These are phyloP conservation scores for Meripilus lineatus DNA, from an alignment of 1,284 basidiomycete genomes.

Conservation along the genomic window DNA sequence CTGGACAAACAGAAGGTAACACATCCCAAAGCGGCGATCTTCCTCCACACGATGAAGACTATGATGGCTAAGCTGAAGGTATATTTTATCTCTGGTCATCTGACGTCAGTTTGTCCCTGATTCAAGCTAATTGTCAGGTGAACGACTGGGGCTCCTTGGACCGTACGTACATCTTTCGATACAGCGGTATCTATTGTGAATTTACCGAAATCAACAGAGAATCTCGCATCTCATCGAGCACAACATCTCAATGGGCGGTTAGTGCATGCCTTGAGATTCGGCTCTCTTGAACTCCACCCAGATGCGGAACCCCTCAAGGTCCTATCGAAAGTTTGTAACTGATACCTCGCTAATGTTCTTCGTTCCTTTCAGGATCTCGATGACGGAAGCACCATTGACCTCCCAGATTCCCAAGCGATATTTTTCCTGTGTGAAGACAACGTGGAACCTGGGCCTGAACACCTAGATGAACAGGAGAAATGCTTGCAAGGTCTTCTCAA, in stretches of 20 bases:
- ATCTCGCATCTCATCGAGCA: conserved; percentile 49
- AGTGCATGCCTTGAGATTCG: conserved; percentile 40
- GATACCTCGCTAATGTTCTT: too few species aligned
- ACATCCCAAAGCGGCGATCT: conserved; percentile 46
- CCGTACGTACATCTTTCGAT: conserved; percentile 32
- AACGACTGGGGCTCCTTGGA: conserved; percentile 63
- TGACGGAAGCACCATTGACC: conserved; percentile 34
- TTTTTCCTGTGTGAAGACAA: conserved; percentile 40
- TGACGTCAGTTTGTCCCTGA: background rate
- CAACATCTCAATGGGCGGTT: conserved; percentile 38
- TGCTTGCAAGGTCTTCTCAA: conserved; percentile 24
- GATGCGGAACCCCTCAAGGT: conserved; percentile 49
- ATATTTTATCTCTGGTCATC: conserved; percentile 1
- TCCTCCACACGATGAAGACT: conserved; percentile 54
- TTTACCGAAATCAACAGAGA: conserved; percentile 35
- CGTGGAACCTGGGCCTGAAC: conserved; percentile 11
- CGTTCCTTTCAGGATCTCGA: conserved; percentile 45
- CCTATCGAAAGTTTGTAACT: too few species aligned
- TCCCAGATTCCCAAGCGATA: conserved; percentile 27
- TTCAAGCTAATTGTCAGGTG: conserved; percentile 32
- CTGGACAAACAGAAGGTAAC: conserved; percentile 45
- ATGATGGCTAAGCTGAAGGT: conserved; percentile 67
- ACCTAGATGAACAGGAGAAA: conserved; percentile 24
- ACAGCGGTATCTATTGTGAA: background rate
- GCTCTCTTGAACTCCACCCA: conserved; percentile 40